phyloP scores from a whole-genome alignment of 2,329 filamentous ascomycete genomes.

The Ophiocordyceps camponoti-rufipedis region DNA sequence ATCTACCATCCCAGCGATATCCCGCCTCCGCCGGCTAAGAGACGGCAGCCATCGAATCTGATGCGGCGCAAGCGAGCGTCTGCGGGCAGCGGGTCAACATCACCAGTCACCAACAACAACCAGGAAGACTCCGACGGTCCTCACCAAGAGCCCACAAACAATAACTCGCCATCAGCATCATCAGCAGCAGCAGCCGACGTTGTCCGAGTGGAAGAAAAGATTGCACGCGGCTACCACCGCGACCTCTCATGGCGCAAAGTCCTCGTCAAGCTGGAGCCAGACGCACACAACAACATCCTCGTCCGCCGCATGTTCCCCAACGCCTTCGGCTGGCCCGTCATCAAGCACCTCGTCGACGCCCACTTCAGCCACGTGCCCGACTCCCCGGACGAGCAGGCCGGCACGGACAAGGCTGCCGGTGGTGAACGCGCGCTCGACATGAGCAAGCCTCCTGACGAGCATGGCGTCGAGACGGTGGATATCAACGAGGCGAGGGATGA shows the following conservation, averaged over 20 bases:
- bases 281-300: constrained; percentile 61
- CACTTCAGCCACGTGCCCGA: constrained; percentile 53
- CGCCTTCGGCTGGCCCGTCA: constrained; percentile 91
- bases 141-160: too few species aligned
- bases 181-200: constrained; percentile 32
- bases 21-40: constrained; percentile 56
- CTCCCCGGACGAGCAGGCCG: constrained; percentile 18
- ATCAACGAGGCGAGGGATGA: constrained; percentile 21
- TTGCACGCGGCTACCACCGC: constrained; percentile 84
- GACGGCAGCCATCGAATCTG: constrained; percentile 20
- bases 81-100: constrained; percentile 1
- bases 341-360: constrained; percentile 31
- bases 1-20: constrained; percentile 91
- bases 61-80: constrained; percentile 12
- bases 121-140: too few species aligned
- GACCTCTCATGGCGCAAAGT: constrained; percentile 94
- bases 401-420: constrained; percentile 50
- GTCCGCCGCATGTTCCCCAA: constrained; percentile 94
- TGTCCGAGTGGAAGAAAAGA: constrained; percentile 95
- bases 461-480: constrained; percentile 46
- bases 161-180: neutral
- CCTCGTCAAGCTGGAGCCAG: constrained; percentile 82
- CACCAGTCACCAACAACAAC: too few species aligned
- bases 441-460: constrained; percentile 33
- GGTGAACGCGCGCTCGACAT: constrained; percentile 44